phyloP scores from a whole-genome alignment of 2,329 filamentous ascomycete genomes.

The Stagonosporopsis tanaceti region DNA sequence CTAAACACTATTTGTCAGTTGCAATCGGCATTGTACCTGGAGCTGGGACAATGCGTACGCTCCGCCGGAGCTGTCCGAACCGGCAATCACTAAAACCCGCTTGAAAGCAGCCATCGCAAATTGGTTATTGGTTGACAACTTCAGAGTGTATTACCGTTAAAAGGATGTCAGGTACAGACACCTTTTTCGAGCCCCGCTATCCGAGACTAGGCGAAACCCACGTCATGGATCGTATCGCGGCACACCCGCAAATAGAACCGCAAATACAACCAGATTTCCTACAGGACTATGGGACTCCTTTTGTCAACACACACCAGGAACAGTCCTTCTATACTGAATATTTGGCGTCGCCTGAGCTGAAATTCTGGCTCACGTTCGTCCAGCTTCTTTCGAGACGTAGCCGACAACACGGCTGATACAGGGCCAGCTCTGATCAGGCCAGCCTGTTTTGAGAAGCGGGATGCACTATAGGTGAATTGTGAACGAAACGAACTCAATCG shows the following conservation, averaged over 20 bases:
- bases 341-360: no score
- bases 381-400: background rate
- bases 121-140: background rate
- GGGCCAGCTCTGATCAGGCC: background rate
- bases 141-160: constrained; percentile 12
- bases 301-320: background rate
- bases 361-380: background rate
- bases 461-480: background rate
- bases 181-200: constrained; percentile 34
- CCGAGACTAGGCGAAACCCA: constrained; percentile 35
- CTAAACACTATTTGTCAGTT: constrained; percentile 57
- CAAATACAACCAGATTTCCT: background rate
- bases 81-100: constrained; percentile 81
- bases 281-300: background rate
- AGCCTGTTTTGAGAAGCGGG: background rate
- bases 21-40: constrained; percentile 21
- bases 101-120: constrained; percentile 42
- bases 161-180: constrained; percentile 19
- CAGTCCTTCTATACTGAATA: no score
- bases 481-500: constrained; percentile 39
- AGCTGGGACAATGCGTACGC: constrained; percentile 65
- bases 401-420: background rate
- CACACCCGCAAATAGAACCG: background rate
- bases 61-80: constrained; percentile 89
- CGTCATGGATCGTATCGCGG: constrained; percentile 25